Percentiles rank a stretch among this genome's conserved stretches.
phyloP scores from a whole-genome alignment of 2,329 filamentous ascomycete species.

The Raffaelea ambrosiae region DNA sequence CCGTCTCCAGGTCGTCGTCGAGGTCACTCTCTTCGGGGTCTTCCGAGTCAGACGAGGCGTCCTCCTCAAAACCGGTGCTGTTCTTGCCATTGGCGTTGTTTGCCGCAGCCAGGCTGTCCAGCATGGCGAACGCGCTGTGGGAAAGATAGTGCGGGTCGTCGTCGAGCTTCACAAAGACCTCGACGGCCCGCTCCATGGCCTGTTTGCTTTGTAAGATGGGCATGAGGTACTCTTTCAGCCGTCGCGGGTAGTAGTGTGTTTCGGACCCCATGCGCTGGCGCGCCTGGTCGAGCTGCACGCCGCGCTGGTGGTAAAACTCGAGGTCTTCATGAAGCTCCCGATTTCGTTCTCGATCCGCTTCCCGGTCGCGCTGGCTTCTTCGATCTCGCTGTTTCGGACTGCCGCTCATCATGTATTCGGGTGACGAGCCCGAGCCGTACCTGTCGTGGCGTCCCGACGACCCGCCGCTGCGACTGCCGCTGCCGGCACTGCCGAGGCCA shows the following conservation, averaged over 20 bases:
- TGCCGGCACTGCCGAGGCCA: too few relatives aligned
- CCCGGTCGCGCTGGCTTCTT: conserved; percentile 7
- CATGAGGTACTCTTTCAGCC: conserved; percentile 9
- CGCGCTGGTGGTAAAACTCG: too few relatives aligned
- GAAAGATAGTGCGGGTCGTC: conserved; percentile 12
- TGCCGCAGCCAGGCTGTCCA: conserved; percentile 9
- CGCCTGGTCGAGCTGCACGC: not conserved
- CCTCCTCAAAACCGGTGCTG: not conserved
- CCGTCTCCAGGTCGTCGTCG: conserved; percentile 5
- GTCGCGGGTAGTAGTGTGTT: conserved; percentile 8
- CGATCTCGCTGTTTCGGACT: too few relatives aligned
- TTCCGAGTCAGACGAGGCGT: too few relatives aligned
- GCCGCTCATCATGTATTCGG: too few relatives aligned
- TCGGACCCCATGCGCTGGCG: not conserved
- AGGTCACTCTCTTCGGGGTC: not conserved
- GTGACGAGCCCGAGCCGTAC: too few relatives aligned
- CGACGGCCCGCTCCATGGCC: conserved; percentile 12
- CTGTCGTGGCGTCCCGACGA: too few relatives aligned
- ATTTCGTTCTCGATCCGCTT: too few relatives aligned
- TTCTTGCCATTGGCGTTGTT: not conserved
- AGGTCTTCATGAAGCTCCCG: too few relatives aligned
- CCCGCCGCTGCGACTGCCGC: too few relatives aligned
- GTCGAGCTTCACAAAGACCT: conserved; percentile 13
- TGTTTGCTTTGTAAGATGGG: conserved; percentile 11
- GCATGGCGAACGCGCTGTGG: conserved; percentile 7